Base-by-base conservation (phyloP, 345 rosid species). In the Pistacia atlantica region DNA sequence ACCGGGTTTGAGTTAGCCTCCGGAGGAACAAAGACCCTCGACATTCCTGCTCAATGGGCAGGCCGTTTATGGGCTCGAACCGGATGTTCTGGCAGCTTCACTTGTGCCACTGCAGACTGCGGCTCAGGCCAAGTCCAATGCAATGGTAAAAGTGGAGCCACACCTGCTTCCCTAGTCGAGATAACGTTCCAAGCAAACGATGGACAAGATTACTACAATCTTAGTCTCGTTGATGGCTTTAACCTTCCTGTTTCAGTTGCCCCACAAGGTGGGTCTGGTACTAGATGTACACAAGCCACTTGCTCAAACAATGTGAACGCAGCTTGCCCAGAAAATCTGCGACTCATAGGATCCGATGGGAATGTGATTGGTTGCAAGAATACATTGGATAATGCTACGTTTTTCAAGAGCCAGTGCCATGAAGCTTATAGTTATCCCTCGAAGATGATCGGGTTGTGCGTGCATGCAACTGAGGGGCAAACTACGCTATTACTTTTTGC, bases 221-320 rank as follows among this genome's bases (percentile, higher is more conserved):
- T 86, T 6, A 82, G 87, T 69, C 87, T 82, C 3, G 89, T 86
- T 18, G 87, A 86, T 22, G 89, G 89, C 71, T 86, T 73, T 58
- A 82, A 86, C 70, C 25, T 86, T 60, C 87, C 84, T 11, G 8
- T 84, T 6, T 83, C 84, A 0, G 54, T 80, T 1, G 11, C 83
- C 37, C 87, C 85, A 64, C 68, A 69, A 65, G 87, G 86, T 4
- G 81, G 84, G 2, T 52, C 80, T 25, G 77, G 76, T 1, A 31
- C 16, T 1, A 68, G 11, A 2, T 79, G 83, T 80, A 79, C 62
- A 0, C 1, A n/a, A 9, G 2, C 85, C 1, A 81, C 75, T 74
- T 86, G 89, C 49, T 11, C 45, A 3, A 71, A 2, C 22, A 66
- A 83, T 57, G 75, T 84, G 42, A 86, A 86, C 73, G 13, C 59